These are phyloP conservation scores for Bisporella sp. DNA, from an alignment of 2,329 filamentous ascomycete species.

Conservation along the genomic window DNA sequence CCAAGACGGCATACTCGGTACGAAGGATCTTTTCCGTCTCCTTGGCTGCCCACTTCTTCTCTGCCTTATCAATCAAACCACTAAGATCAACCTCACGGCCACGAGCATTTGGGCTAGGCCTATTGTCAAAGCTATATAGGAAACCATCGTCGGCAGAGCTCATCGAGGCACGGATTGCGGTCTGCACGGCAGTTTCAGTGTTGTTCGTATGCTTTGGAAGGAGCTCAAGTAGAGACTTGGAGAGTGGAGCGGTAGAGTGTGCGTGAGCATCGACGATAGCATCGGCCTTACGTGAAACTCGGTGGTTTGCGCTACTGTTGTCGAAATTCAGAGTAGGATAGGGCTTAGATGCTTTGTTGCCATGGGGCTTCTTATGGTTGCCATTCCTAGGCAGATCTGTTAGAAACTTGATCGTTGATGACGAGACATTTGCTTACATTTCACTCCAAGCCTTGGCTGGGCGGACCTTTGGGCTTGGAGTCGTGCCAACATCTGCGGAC, in stretches of 20 bases:
- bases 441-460: slow-evolving; percentile 18
- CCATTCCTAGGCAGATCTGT: slow-evolving; percentile 1
- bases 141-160: slow-evolving; percentile 14
- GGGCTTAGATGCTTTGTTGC: slow-evolving; percentile 15
- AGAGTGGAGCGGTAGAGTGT: slow-evolving; percentile 13
- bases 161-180: slow-evolving; percentile 6
- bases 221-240: slow-evolving; percentile 24
- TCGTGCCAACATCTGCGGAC: neutral
- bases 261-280: slow-evolving; percentile 18
- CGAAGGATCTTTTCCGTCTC: slow-evolving; percentile 27
- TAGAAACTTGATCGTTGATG: neutral
- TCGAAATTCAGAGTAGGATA: slow-evolving; percentile 10
- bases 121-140: slow-evolving; percentile 26
- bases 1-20: slow-evolving; percentile 28
- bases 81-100: slow-evolving; percentile 21
- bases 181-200: slow-evolving; percentile 15
- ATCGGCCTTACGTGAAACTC: slow-evolving; percentile 16
- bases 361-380: slow-evolving; percentile 13
- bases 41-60: slow-evolving; percentile 24
- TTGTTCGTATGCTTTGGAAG: slow-evolving; percentile 23
- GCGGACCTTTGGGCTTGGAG: slow-evolving; percentile 18
- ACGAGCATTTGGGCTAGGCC: slow-evolving; percentile 15
- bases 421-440: slow-evolving; percentile 5
- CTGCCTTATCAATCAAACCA: slow-evolving; percentile 24
- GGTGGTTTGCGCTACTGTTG: slow-evolving; percentile 4